phyloP scores from a whole-genome alignment of 345 rosid genomes.

The Camelina sativa region DNA sequence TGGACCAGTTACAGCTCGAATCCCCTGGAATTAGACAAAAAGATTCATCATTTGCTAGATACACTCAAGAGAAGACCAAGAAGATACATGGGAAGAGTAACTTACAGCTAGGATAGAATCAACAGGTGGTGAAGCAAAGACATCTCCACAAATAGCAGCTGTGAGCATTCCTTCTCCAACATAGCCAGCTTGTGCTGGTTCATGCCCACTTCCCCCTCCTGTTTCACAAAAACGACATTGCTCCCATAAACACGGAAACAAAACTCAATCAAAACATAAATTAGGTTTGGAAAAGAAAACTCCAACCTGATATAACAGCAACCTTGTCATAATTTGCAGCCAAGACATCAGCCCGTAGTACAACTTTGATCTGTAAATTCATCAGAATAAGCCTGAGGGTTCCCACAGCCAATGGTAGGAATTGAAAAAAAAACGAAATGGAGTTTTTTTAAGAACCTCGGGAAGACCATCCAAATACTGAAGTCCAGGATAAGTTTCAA shows the following conservation, averaged over 20 bases:
- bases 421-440: neutral
- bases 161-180: constrained; percentile 98
- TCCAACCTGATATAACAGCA: constrained; percentile 79
- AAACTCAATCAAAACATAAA: neutral
- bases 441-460: constrained; percentile 43
- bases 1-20: constrained; percentile 94
- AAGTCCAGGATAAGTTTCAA: constrained; percentile 78
- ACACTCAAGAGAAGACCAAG: constrained; percentile 8
- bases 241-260: neutral
- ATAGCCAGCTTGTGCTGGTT: constrained; percentile 92
- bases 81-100: constrained; percentile 15
- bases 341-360: constrained; percentile 75
- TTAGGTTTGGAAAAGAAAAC: neutral
- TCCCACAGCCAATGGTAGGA: neutral
- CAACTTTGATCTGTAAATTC: constrained; percentile 65
- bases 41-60: constrained; percentile 20
- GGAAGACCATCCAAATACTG: constrained; percentile 89
- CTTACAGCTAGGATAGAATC: constrained; percentile 89
- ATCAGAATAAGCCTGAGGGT: neutral
- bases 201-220: constrained; percentile 99
- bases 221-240: constrained; percentile 32
- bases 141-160: constrained; percentile 89
- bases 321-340: constrained; percentile 68
- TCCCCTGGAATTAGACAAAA: constrained; percentile 60
- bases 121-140: constrained; percentile 85